Conservation (phyloP, 108 stramenopile genomes). For the Schizochytrium sp. region DNA sequence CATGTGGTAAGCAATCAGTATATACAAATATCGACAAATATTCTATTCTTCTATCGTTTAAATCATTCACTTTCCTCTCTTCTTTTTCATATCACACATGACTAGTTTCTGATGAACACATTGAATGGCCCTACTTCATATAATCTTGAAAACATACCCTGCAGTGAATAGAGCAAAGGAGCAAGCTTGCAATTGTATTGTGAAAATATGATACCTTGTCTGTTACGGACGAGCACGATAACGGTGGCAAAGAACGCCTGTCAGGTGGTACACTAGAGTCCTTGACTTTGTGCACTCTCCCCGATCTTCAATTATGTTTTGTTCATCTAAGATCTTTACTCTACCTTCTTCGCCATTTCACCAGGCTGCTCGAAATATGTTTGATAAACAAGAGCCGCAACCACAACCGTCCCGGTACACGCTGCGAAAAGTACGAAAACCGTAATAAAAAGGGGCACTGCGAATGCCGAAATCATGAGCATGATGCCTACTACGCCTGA, state of each 20-base stretch:
- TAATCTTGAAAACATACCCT: too few relatives aligned
- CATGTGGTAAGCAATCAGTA: constrained; percentile 79
- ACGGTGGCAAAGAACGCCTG: too few relatives aligned
- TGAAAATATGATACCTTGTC: background rate
- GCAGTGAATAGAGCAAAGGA: background rate
- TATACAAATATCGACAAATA: background rate
- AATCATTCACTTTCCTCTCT: too few relatives aligned
- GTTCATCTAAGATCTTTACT: background rate
- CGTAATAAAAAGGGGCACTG: background rate
- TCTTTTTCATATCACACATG: too few relatives aligned
- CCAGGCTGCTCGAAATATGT: background rate
- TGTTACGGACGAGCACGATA: background rate
- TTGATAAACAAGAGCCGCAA: background rate
- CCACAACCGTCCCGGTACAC: background rate
- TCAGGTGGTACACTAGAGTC: too few relatives aligned
- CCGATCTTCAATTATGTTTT: background rate
- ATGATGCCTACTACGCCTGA: background rate
- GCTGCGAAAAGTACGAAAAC: background rate
- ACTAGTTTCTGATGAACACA: too few relatives aligned
- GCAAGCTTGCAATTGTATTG: background rate
- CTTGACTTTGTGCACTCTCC: too few relatives aligned
- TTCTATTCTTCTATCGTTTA: too few relatives aligned
- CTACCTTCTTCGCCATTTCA: background rate
- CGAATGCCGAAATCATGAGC: background rate
- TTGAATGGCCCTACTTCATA: too few relatives aligned